A percentile compares a stretch with the other conserved stretches of the same genome.
Conservation (phyloP, 1,139 yeast species). For the Candida pseudocylindracea region DNA sequence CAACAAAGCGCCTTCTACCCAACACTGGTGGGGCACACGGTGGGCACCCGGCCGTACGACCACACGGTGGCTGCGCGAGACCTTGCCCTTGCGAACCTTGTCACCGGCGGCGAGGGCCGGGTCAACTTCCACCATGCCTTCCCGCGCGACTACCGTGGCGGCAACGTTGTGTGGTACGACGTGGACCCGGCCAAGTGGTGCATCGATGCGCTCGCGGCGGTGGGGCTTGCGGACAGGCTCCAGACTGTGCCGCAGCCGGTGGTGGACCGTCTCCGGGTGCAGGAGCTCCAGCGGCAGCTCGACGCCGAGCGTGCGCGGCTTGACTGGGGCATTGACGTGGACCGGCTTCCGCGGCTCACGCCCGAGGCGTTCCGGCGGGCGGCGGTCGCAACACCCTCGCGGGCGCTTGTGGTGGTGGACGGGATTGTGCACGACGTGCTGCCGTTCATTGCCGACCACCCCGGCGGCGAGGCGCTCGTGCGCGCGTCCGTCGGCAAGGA, state of each 20-base stretch:
- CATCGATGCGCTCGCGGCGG: slow-evolving; percentile 46
- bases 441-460: slow-evolving; percentile 74
- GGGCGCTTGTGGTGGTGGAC: slow-evolving; percentile 53
- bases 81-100: slow-evolving; percentile 82
- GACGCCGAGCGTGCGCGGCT: slow-evolving; percentile 58
- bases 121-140: slow-evolving; percentile 99
- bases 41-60: slow-evolving; percentile 94
- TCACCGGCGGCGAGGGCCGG: slow-evolving; percentile 96
- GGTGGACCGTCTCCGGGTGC: slow-evolving; percentile 86
- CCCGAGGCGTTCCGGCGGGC: slow-evolving; percentile 57
- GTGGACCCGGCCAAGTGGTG: slow-evolving; percentile 86
- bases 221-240: slow-evolving; percentile 80
- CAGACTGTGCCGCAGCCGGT: slow-evolving; percentile 90
- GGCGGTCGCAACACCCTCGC: slow-evolving; percentile 15
- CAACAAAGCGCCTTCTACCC: slow-evolving; percentile 99
- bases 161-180: slow-evolving; percentile 85
- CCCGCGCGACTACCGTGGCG: slow-evolving; percentile 96
- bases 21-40: slow-evolving; percentile 95
- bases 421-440: slow-evolving; percentile 92
- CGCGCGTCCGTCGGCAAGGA: slow-evolving; percentile 84
- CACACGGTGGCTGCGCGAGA: slow-evolving; percentile 96
- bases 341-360: slow-evolving; percentile 79
- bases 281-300: slow-evolving; percentile 76
- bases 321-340: slow-evolving; percentile 84
- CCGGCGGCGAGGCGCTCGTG: slow-evolving; percentile 89